Percentiles rank a stretch among this genome's conserved stretches.
These are phyloP conservation scores for Phlyctochytrium bullatum DNA, from an alignment of 192 early-diverging fungal genomes.

Conservation along the genomic window DNA sequence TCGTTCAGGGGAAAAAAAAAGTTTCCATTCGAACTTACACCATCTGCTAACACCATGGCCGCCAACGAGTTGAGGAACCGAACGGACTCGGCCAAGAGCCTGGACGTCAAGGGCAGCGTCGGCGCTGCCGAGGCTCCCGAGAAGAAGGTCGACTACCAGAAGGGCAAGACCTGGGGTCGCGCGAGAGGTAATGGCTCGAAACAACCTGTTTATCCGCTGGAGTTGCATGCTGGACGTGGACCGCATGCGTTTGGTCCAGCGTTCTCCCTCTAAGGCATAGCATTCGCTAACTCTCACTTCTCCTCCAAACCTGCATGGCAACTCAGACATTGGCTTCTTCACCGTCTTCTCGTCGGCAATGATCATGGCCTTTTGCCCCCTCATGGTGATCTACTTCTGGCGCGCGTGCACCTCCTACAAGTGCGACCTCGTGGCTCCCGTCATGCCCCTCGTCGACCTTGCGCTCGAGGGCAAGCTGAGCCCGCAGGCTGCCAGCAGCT, in stretches of 20 bases:
- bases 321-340: conserved; percentile 31
- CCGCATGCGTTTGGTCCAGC: neutral
- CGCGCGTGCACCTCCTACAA: conserved; percentile 62
- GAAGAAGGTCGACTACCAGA: conserved; percentile 47
- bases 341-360: conserved; percentile 51
- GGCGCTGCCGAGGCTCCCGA: conserved; percentile 4
- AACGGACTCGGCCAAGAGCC: neutral
- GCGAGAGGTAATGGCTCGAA: conserved; percentile 50
- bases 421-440: conserved; percentile 62
- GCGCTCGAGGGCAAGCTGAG: conserved; percentile 31
- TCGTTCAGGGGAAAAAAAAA: too few species aligned
- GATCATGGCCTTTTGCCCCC: conserved; percentile 63
- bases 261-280: neutral
- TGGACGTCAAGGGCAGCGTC: neutral
- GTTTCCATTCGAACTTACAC: too few species aligned
- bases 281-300: neutral
- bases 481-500: conserved; percentile 10
- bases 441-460: conserved; percentile 29
- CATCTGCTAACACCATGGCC: too few species aligned
- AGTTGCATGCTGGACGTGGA: too few species aligned
- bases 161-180: conserved; percentile 74
- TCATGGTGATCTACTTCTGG: conserved; percentile 68
- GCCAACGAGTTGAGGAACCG: neutral
- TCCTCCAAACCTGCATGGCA: neutral
- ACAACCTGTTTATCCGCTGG: neutral